Percentiles rank a stretch among this genome's conserved stretches.
These are phyloP conservation scores for Calycina herbarum DNA, from an alignment of 2,329 filamentous ascomycete genomes.

Conservation along the genomic window DNA sequence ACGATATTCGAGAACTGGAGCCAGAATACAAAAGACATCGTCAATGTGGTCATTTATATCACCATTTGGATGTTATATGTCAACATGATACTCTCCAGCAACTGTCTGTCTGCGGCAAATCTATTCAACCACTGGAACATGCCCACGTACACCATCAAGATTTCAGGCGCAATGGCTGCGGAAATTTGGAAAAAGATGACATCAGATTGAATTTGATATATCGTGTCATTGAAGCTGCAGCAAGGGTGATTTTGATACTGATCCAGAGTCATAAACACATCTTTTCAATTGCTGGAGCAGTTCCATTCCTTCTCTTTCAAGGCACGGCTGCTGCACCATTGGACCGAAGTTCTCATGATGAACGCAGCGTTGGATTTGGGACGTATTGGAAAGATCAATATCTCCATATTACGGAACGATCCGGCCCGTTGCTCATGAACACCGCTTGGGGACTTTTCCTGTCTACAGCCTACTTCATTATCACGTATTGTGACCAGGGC, in stretches of 20 bases:
- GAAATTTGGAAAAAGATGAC: too few relatives aligned
- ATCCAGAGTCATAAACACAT: background rate
- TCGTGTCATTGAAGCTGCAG: background rate
- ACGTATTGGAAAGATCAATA: slow-evolving; percentile 4
- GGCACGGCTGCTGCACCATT: background rate
- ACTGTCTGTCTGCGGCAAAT: too few relatives aligned
- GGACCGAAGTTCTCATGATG: background rate
- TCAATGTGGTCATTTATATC: too few relatives aligned
- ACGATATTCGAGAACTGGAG: too few relatives aligned
- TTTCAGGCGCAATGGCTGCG: too few relatives aligned
- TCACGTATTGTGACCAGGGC: background rate
- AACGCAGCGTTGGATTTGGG: background rate
- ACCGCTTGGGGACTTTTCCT: background rate
- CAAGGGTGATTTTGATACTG: background rate
- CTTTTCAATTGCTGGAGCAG: background rate
- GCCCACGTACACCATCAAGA: too few relatives aligned
- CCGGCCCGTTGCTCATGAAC: background rate
- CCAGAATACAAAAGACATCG: too few relatives aligned
- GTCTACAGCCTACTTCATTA: background rate
- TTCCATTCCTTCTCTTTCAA: background rate
- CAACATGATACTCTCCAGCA: too few relatives aligned
- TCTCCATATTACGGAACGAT: background rate
- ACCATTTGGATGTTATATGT: too few relatives aligned
- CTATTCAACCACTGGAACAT: too few relatives aligned
- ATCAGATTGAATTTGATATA: too few relatives aligned